Base-by-base conservation (phyloP, 441 rosid species). In the Jatropha multifida region DNA sequence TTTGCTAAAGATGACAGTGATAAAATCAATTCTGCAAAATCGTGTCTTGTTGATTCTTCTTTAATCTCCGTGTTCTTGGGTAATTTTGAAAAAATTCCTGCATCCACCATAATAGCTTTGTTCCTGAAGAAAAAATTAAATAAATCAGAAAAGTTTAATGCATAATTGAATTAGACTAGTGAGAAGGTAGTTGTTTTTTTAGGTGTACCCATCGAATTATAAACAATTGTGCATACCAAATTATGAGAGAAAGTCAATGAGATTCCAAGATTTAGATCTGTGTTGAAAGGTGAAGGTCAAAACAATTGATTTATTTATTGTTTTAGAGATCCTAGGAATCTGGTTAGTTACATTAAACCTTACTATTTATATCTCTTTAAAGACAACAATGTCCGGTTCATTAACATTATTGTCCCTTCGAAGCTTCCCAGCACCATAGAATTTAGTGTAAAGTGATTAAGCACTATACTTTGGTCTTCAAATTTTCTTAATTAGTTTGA, bases 101-200 rank as follows among this genome's bases (percentile, higher is more conserved):
- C 94, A 82, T 89, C 94, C 71, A 87, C 88, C 88, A 90, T 92
- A 12, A 93, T 82, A 0, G 86, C 89, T 88, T 90, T 92, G 92
- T 80, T 92, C 88, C 99, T 95, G 88, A 81, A 83, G 64, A 14
- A 40, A 23, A 75, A 58, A 20, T 32, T 5, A 70, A 66, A 26
- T 18, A 9, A 20, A 48, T 44, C 48, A 44, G 10, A 44, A 7
- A 7, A 4, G 12, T 18, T n/a, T 48, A 48, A 46, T 11, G 12
- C 18, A 62, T 18, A 32, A 17, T 38, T 15, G 48, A 18, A 27
- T 6, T 60, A 18, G 56, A 60, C 27, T 26, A 58, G 61, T 73
- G 8, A 44, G 48, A 44, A 1, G 48, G 48, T 44, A 6, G 48
- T 44, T 44, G 32, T 32, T 44, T 11, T 6, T 44, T 44, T 44